Base-by-base conservation (phyloP, 306 rosid genomes). In the Arachis stenosperma region DNA sequence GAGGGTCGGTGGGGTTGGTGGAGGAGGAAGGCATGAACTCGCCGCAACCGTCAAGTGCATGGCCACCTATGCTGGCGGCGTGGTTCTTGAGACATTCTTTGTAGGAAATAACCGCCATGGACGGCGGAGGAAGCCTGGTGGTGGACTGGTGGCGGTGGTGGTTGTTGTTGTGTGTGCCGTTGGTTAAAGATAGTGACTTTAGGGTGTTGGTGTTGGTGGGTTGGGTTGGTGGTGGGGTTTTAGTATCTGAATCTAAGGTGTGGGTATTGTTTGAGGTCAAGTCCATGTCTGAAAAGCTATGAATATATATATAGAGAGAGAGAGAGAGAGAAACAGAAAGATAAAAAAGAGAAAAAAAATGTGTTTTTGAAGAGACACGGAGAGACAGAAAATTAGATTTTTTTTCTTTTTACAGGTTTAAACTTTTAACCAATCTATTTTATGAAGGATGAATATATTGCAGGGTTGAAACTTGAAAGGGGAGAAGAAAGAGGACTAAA, bases 41-140 rank as follows among this genome's bases (percentile, higher is more conserved):
- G 0, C 98, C 97, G 59, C 98, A 93, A 2, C 98, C 98, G 40
- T 93, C 97, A 6, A 93, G 81, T 52, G 96, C 93, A 75, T 89
- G 92, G 52, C 96, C 97, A 13, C 98, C 98, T 27, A 90, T 67
- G 65, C 63, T 54, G 9, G 97, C 98, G 4, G 98, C 98, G 53
- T 93, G 98, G 79, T 93, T 93, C 69, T 90, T 90, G 61, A 91
- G 91, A 60, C 98, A 93, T 67, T 91, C 97, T 22, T 81, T 87
- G 91, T 91, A 93, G 14, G 74, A 66, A 29, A 67, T 7, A 2
- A 75, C 86, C 8, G 43, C 77, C 60, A 44, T 43, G 17, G 69
- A 36, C 15, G 17, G 67, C 0, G 12, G 78, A 1, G 72, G 50
- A 27, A 39, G 65, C 6, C 61, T 6, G 9, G 64, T 78, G 54